These are phyloP conservation scores for Fonsecaea nubica DNA, from an alignment of 2,329 filamentous ascomycete species.

Conservation along the genomic window DNA sequence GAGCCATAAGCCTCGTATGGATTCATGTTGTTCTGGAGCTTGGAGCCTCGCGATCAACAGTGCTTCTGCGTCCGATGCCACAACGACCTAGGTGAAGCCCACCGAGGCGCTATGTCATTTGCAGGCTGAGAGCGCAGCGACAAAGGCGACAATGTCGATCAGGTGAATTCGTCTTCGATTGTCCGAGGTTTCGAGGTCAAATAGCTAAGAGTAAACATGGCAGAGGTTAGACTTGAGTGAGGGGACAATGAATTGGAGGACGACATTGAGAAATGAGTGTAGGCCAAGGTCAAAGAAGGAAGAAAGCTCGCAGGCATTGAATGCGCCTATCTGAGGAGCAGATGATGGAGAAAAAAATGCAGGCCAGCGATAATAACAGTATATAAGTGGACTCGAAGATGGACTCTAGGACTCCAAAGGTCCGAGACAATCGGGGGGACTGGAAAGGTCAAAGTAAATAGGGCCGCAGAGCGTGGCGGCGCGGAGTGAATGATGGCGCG, in stretches of 20 bases:
- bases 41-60: not conserved
- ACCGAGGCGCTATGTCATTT: slow-evolving; percentile 24
- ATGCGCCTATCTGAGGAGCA: slow-evolving; percentile 25
- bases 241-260: slow-evolving; percentile 25
- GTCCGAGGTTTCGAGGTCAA: slow-evolving; percentile 17
- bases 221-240: slow-evolving; percentile 37
- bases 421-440: slow-evolving; percentile 18
- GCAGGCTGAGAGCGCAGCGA: not conserved
- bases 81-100: slow-evolving; percentile 12
- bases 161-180: slow-evolving; percentile 26
- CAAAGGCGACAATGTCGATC: slow-evolving; percentile 4
- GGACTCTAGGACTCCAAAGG: not conserved
- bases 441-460: slow-evolving; percentile 25
- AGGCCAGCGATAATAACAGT: slow-evolving; percentile 28
- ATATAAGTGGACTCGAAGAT: slow-evolving; percentile 20
- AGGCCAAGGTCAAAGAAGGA: slow-evolving; percentile 29
- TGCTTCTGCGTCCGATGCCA: not conserved
- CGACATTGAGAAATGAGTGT: slow-evolving; percentile 25
- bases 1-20: slow-evolving; percentile 56
- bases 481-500: slow-evolving; percentile 11
- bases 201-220: slow-evolving; percentile 36
- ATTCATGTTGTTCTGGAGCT: slow-evolving; percentile 48
- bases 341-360: slow-evolving; percentile 8
- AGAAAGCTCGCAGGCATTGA: slow-evolving; percentile 31
- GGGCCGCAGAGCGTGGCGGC: slow-evolving; percentile 16